Percentiles rank a stretch among this genome's conserved stretches.
Conservation (phyloP, 257 asterid genomes). For the Primulina tabacum region DNA sequence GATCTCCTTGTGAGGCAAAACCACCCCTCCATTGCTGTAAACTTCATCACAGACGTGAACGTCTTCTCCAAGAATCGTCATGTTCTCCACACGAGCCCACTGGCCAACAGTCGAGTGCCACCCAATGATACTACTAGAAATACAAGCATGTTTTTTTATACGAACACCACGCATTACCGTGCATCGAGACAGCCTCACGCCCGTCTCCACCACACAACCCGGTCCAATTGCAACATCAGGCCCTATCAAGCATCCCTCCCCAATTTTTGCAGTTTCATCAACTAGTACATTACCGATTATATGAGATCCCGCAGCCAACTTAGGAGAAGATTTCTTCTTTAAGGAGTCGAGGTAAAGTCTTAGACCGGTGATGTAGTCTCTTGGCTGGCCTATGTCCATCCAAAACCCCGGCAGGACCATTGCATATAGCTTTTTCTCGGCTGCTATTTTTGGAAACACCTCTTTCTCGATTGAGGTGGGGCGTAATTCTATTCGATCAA, state of each 20-base stretch:
- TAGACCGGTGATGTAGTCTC: constrained; percentile 79
- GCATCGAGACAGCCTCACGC: constrained; percentile 89
- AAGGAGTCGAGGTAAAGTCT: constrained; percentile 70
- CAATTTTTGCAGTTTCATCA: constrained; percentile 71
- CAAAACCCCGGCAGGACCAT: constrained; percentile 89
- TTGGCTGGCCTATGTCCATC: constrained; percentile 98
- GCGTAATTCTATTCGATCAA: constrained; percentile 63
- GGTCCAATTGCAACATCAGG: constrained; percentile 92
- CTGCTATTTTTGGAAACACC: constrained; percentile 72
- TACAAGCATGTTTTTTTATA: constrained; percentile 72
- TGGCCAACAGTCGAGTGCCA: constrained; percentile 93
- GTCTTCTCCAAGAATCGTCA: constrained; percentile 90
- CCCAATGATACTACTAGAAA: constrained; percentile 77
- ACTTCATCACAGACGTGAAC: constrained; percentile 86
- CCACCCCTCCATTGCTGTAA: constrained; percentile 82
- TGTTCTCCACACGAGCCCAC: constrained; percentile 94
- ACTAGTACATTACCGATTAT: constrained; percentile 72
- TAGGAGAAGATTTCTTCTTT: constrained; percentile 55
- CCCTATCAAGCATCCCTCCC: constrained; percentile 85
- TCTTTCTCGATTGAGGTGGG: constrained; percentile 94
- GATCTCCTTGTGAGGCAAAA: constrained; percentile 87
- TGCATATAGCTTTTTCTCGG: constrained; percentile 60
- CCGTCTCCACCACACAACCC: constrained; percentile 73
- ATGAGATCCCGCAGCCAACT: constrained; percentile 57
- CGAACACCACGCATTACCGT: constrained; percentile 86